Conservation (phyloP, 2,329 filamentous ascomycete genomes). For the Aspergillus flavus region DNA sequence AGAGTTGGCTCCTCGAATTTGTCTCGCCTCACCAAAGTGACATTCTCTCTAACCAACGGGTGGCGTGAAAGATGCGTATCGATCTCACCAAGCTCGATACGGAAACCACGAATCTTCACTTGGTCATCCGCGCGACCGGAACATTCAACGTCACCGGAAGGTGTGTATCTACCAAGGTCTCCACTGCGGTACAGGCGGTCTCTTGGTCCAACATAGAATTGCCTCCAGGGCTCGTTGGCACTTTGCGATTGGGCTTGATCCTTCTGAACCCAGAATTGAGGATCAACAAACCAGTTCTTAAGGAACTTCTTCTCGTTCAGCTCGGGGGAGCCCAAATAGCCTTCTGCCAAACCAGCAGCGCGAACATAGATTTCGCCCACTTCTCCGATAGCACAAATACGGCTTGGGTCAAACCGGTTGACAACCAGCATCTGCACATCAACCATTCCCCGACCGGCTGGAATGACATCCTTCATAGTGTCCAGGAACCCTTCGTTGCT, state of each 20-base stretch:
- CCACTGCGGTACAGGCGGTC: constrained; percentile 88
- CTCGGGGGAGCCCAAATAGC: constrained; percentile 66
- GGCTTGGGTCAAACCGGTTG: constrained; percentile 65
- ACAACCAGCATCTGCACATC: constrained; percentile 89
- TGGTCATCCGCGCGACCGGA: constrained; percentile 83
- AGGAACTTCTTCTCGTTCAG: constrained; percentile 78
- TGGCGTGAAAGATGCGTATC: constrained; percentile 78
- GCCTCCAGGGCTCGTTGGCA: constrained; percentile 71
- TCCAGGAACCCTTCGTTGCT: constrained; percentile 67
- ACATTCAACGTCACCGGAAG: constrained; percentile 72
- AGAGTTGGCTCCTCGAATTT: constrained; percentile 82
- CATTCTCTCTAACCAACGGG: constrained; percentile 77
- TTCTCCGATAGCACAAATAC: constrained; percentile 77
- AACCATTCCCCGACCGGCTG: constrained; percentile 82
- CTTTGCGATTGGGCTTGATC: constrained; percentile 58
- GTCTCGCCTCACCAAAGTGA: constrained; percentile 82
- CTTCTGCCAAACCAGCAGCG: constrained; percentile 80
- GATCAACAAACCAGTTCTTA: constrained; percentile 82
- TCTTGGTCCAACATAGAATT: constrained; percentile 76
- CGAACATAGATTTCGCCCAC: constrained; percentile 82
- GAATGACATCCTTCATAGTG: constrained; percentile 72
- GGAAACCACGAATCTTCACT: constrained; percentile 94
- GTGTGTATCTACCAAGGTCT: constrained; percentile 76
- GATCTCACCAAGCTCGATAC: constrained; percentile 93
- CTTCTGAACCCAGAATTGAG: constrained; percentile 66